Evolutionary conservation across 2,329 filamentous ascomycete genomes (phyloP), one percentile per base, ranked within the genome.

Genomic region (Cladorrhinum sp.): DNA sequence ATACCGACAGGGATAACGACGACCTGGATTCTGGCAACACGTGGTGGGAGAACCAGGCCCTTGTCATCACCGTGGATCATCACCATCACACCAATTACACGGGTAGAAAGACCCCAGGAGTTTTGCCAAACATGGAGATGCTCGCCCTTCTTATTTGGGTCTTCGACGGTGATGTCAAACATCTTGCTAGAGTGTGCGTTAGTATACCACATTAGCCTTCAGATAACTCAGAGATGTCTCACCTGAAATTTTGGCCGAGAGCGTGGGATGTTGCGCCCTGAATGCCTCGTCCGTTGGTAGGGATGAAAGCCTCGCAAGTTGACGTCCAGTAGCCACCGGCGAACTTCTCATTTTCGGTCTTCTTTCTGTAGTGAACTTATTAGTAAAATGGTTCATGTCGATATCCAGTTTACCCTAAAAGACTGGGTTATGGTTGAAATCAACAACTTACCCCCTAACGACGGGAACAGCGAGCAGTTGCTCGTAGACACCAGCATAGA

Each of bases 271-370:
- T 99, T 57, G 87, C 95, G 66, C 93, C 95, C 78, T 99, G 95
- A 63, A 99, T 98, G 74, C 95, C 95, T 73, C 95, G 90, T 23
- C 95, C 95, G 66, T 96, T 98, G 64, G 92, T 87, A 36, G 95
- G 93, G 67, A 99, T 97, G 75, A 96, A 99, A 32, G 92, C 95
- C 78, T 99, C 95, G 52, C 96, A 90, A 1, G 95, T 99, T 61
- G 93, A 96, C 52, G 95, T 98, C 80, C 96, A 99, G 78, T 93
- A 88, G 67, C 93, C 93, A 74, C 95, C 95, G 8, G 95, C 93
- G 69, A 99, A 99, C 79, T 96, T 96, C 79, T 99, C 95, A 72
- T 96, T 96, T 74, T 96, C 92, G 0, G 96, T 99, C 85, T 99
- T 99, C 71, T 83, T 83, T 16, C 41, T 45, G 10, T 45, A 20